These are phyloP conservation scores for Aspergillus wentii DNA, from an alignment of 495 filamentous ascomycete species.

Conservation along the genomic window DNA sequence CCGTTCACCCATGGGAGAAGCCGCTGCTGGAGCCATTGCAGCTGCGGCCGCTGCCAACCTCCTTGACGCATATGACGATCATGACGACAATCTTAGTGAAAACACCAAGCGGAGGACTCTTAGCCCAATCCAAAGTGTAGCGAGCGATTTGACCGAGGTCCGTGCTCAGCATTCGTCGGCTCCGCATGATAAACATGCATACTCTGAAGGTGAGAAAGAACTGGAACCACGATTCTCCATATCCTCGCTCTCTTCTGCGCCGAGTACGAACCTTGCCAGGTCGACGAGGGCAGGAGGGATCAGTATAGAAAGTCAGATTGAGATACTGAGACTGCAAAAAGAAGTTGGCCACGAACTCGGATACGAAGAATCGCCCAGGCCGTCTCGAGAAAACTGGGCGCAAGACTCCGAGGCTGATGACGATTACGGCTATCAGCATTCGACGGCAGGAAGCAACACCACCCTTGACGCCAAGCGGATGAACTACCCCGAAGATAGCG, in stretches of 20 bases:
- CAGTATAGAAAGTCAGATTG: slow-evolving; percentile 44
- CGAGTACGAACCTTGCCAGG: slow-evolving; percentile 49
- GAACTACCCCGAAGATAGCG: slow-evolving; percentile 67
- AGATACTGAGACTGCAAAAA: slow-evolving; percentile 36
- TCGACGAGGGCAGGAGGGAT: slow-evolving; percentile 48
- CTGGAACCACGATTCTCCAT: slow-evolving; percentile 43
- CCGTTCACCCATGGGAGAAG: slow-evolving; percentile 42
- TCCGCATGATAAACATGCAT: slow-evolving; percentile 11
- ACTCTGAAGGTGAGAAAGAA: slow-evolving; percentile 21
- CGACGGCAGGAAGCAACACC: slow-evolving; percentile 41
- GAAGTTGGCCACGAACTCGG: slow-evolving; percentile 31
- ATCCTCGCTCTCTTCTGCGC: slow-evolving; percentile 47
- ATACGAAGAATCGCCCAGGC: slow-evolving; percentile 30
- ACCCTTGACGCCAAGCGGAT: slow-evolving; percentile 51
- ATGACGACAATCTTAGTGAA: slow-evolving; percentile 45
- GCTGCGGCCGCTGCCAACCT: slow-evolving; percentile 42
- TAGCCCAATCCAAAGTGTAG: slow-evolving; percentile 86
- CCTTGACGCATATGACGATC: slow-evolving; percentile 33
- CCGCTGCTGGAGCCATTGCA: slow-evolving; percentile 36
- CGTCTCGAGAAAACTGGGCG: slow-evolving; percentile 42
- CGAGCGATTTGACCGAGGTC: slow-evolving; percentile 57
- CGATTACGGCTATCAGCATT: slow-evolving; percentile 47
- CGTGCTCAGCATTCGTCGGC: slow-evolving; percentile 11
- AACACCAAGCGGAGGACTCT: slow-evolving; percentile 56
- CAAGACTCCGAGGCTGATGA: slow-evolving; percentile 49